phyloP scores from a whole-genome alignment of 2,329 filamentous ascomycete genomes.

The Huntiella moniliformis region DNA sequence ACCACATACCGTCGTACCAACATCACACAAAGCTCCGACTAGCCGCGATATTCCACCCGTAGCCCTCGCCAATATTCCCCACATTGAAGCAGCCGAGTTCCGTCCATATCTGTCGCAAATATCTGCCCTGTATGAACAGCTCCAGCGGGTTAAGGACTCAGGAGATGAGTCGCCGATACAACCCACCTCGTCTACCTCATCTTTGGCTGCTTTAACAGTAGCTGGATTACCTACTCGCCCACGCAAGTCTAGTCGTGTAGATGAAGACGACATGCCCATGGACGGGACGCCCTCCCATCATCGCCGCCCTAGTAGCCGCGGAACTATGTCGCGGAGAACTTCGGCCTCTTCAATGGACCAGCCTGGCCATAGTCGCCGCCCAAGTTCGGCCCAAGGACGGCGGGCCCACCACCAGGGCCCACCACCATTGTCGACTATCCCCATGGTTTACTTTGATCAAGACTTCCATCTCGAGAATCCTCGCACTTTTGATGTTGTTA shows the following conservation, averaged over 20 bases:
- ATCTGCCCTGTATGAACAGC: constrained; percentile 70
- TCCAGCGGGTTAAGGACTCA: constrained; percentile 65
- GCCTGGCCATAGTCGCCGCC: constrained; percentile 4
- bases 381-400: constrained; percentile 11
- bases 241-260: background rate
- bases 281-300: constrained; percentile 18
- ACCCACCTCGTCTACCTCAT: constrained; percentile 15
- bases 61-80: constrained; percentile 69
- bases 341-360: constrained; percentile 25
- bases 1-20: constrained; percentile 53
- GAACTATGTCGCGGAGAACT: constrained; percentile 22
- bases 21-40: constrained; percentile 66
- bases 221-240: background rate
- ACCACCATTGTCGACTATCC: constrained; percentile 80
- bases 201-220: background rate
- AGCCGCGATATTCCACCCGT: constrained; percentile 85
- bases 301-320: constrained; percentile 27
- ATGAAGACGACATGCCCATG: constrained; percentile 20
- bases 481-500: constrained; percentile 88
- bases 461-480: constrained; percentile 93
- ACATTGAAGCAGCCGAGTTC: constrained; percentile 64
- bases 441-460: constrained; percentile 82
- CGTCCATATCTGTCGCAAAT: constrained; percentile 71
- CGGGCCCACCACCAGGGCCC: constrained; percentile 50
- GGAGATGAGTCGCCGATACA: constrained; percentile 37